Evolutionary conservation across 129 eudicot species (phyloP).

Genomic region (Mikania micrantha): DNA sequence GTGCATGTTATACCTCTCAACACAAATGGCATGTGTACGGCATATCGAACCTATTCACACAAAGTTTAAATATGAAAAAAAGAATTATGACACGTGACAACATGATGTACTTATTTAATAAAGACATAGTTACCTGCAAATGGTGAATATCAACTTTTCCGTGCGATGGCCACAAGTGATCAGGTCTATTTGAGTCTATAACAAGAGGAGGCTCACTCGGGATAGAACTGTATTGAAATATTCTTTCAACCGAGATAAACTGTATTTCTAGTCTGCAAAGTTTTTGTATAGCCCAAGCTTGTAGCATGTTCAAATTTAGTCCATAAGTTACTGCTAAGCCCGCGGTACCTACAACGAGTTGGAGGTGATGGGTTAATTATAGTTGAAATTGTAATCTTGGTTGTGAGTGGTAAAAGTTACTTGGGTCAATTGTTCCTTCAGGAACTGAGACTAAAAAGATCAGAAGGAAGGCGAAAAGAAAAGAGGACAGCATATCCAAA

Average conservation of each 20-base stretch:
- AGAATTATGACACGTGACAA: too few relatives aligned
- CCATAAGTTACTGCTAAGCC: conserved; percentile 93
- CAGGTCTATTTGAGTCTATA: conserved; percentile 54
- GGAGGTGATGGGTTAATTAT: neutral
- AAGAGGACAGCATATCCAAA: conserved; percentile 56
- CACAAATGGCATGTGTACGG: conserved; percentile 90
- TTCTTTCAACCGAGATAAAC: conserved; percentile 87
- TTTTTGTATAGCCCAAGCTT: conserved; percentile 56
- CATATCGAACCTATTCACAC: conserved; percentile 69
- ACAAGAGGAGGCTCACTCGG: conserved; percentile 80
- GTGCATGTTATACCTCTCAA: conserved; percentile 81
- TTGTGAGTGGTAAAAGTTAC: conserved; percentile 20
- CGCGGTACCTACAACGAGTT: conserved; percentile 47
- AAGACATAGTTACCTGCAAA: conserved; percentile 73
- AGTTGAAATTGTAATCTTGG: neutral
- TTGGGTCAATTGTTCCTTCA: conserved; percentile 57
- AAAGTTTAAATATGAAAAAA: too few relatives aligned
- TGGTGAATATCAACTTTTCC: conserved; percentile 63
- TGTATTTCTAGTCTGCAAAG: conserved; percentile 64
- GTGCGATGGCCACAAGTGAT: conserved; percentile 52
- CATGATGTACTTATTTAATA: too few relatives aligned
- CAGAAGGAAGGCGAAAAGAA: conserved; percentile 60
- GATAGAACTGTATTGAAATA: conserved; percentile 66
- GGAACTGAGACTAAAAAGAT: conserved; percentile 71
- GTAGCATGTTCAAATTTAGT: conserved; percentile 60